Evolutionary conservation across 1,139 yeast genomes (phyloP), one percentile per base, ranked within the genome.

Genomic region (Pneumocystis jirovecii): DNA sequence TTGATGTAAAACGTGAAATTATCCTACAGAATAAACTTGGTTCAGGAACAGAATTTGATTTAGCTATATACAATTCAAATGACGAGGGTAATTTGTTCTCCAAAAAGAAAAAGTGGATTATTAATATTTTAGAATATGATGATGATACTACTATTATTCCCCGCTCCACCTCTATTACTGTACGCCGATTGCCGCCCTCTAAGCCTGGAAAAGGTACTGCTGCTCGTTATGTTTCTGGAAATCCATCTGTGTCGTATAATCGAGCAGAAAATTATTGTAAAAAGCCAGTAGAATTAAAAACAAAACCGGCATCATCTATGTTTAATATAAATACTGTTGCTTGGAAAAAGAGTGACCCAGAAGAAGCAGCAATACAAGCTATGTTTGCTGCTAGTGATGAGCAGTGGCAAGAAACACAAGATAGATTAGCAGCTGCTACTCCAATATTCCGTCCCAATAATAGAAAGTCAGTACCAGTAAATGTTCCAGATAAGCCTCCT

Each of bases 321-420:
- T 70, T 72, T 7, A 65, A 70, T 29, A 72, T 76, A 3, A 63
- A 59, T 35, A 68, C 69, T 37, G 66, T 70, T 60, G 81, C 76
- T 65, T 34, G 19, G 19, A 7, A 17, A 7, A 39, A 42, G 21
- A 21, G 40, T 19, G 78, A 80, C 68, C 79, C 87, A 0, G 98
- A 93, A 76, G 97, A 89, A 69, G 97, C 91, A 69, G 81, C 86
- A 76, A 89, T 93, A 72, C 85, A 86, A 67, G 83, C 86, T 73
- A 91, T 93, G 97, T 90, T 93, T 75, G 89, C 87, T 64, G 90
- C 89, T 68, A 97, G 93, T 74, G 87, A 87, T 67, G 90, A 85
- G 71, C 96, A 88, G 66, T 93, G 98, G 98, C 87, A 87, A 64
- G 90, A 87, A 72, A 88, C 96, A 0, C 98, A 93, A 74, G 95